These are phyloP conservation scores for Tillandsia leiboldiana DNA, from an alignment of 176 grass and related monocot genomes.

Conservation along the genomic window DNA sequence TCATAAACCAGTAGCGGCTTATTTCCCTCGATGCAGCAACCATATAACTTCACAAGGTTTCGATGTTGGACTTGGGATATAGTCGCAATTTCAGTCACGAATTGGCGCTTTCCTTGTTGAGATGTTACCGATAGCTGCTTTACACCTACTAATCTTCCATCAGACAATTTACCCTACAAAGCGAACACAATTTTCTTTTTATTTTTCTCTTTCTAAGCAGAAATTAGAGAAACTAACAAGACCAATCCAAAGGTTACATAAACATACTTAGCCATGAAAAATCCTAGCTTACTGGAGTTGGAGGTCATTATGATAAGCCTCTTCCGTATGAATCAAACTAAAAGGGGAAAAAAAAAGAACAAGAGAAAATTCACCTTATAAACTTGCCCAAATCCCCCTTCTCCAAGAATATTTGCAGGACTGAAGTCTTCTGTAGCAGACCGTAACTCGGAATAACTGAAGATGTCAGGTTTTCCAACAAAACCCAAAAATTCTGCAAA, in stretches of 20 bases:
- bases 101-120: slow-evolving; percentile 44
- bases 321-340: background rate
- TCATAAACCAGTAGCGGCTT: slow-evolving; percentile 69
- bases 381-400: background rate
- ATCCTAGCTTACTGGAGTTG: background rate
- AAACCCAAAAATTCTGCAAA: background rate
- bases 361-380: background rate
- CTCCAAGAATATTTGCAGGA: background rate
- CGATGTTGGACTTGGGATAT: slow-evolving; percentile 18
- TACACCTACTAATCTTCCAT: slow-evolving; percentile 51
- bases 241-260: background rate
- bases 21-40: slow-evolving; percentile 49
- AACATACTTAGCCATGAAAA: background rate
- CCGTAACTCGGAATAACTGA: slow-evolving; percentile 10
- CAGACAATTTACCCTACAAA: slow-evolving; percentile 35
- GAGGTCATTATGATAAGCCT: too few relatives aligned
- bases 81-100: slow-evolving; percentile 42
- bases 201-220: too few relatives aligned
- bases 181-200: background rate
- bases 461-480: slow-evolving; percentile 8
- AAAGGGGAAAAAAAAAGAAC: background rate
- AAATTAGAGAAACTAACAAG: background rate
- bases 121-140: slow-evolving; percentile 53
- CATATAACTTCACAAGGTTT: slow-evolving; percentile 27
- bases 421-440: slow-evolving; percentile 8